Percentiles rank a stretch among this genome's conserved stretches.
phyloP scores from a whole-genome alignment of 108 stramenopile genomes.

The Craspedostauros australis region DNA sequence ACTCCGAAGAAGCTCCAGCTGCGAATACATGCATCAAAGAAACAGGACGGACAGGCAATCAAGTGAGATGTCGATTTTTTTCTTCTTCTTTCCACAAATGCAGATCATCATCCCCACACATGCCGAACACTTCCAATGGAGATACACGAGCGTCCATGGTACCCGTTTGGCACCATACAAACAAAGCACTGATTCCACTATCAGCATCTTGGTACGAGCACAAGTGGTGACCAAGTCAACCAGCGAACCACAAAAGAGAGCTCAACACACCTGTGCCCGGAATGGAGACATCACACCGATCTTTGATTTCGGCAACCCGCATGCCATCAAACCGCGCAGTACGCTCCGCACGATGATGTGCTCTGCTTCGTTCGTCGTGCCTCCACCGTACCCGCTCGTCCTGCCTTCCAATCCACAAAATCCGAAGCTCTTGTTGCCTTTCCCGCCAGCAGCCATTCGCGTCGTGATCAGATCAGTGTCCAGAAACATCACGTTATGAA shows the following conservation, averaged over 20 bases:
- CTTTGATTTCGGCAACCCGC: conserved; percentile 39
- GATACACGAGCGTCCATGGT: too few relatives aligned
- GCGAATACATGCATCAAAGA: background rate
- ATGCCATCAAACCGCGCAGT: conserved; percentile 30
- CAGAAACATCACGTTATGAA: conserved; percentile 73
- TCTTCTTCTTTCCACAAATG: too few relatives aligned
- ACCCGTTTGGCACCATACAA: too few relatives aligned
- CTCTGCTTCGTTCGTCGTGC: conserved; percentile 58
- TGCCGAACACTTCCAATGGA: too few relatives aligned
- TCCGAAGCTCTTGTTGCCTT: too few relatives aligned
- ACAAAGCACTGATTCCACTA: too few relatives aligned
- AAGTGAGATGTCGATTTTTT: conserved; percentile 9
- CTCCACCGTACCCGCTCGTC: too few relatives aligned
- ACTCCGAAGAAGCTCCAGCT: conserved; percentile 1
- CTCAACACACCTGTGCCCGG: conserved; percentile 77
- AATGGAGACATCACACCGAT: conserved; percentile 90
- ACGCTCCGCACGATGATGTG: conserved; percentile 39
- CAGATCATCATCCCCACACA: too few relatives aligned
- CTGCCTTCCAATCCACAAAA: too few relatives aligned
- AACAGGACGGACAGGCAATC: conserved; percentile 2
- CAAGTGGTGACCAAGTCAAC: too few relatives aligned
- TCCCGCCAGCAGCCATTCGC: background rate
- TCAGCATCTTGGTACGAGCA: too few relatives aligned
- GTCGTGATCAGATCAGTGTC: conserved; percentile 73
- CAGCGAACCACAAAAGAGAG: background rate